These are phyloP conservation scores for Chrysanthemum makinoi DNA, from an alignment of 129 eudicot species.

Conservation along the genomic window DNA sequence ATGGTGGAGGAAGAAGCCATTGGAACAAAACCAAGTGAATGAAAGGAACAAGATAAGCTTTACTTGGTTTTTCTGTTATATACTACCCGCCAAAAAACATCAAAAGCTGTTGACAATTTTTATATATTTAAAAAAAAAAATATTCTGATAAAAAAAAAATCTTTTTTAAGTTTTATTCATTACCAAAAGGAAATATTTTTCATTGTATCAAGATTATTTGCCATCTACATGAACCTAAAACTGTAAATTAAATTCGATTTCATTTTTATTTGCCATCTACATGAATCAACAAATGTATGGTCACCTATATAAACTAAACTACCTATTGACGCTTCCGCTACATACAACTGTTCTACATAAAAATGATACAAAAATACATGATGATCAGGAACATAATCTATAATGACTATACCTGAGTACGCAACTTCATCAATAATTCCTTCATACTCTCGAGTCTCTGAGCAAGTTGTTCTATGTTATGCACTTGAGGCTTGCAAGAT, in stretches of 20 bases:
- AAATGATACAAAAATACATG: background rate
- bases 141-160: too few relatives aligned
- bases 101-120: too few relatives aligned
- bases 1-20: conserved; percentile 46
- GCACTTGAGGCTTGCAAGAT: conserved; percentile 40
- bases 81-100: conserved; percentile 12
- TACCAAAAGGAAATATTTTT: too few relatives aligned
- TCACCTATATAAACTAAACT: background rate
- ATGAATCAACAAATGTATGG: background rate
- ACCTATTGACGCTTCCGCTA: background rate
- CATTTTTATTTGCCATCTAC: too few relatives aligned
- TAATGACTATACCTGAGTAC: conserved; percentile 30
- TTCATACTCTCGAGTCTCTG: conserved; percentile 63
- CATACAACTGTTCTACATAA: background rate
- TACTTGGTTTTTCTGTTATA: background rate
- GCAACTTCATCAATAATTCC: conserved; percentile 47
- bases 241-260: too few relatives aligned
- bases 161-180: too few relatives aligned
- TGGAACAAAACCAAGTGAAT: conserved; percentile 4
- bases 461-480: conserved; percentile 42
- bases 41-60: conserved; percentile 17
- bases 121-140: too few relatives aligned
- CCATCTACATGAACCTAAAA: too few relatives aligned
- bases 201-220: too few relatives aligned
- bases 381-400: background rate